phyloP scores from a whole-genome alignment of 208 protist genomes.

The Acanthamoeba castellanii region DNA sequence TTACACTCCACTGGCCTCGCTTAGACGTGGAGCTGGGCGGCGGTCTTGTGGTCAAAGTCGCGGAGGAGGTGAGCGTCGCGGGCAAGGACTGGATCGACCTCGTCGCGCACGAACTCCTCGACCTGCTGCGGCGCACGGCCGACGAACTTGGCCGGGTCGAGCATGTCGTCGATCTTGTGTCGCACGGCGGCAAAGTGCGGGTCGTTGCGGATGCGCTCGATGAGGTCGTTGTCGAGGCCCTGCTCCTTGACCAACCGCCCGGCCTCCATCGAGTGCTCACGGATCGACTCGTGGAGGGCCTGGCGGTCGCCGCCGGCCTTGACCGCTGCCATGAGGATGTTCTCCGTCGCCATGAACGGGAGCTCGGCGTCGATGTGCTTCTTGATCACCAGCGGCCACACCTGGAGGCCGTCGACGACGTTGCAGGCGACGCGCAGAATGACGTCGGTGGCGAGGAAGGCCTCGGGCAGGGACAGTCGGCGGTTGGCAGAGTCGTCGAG shows the following conservation, averaged over 20 bases:
- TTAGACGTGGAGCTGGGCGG: slow-evolving; percentile 24
- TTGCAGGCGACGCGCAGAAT: slow-evolving; percentile 73
- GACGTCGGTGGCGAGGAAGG: slow-evolving; percentile 86
- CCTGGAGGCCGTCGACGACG: slow-evolving; percentile 47
- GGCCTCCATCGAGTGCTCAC: slow-evolving; percentile 85
- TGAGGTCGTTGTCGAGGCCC: slow-evolving; percentile 87
- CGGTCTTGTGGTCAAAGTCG: slow-evolving; percentile 1
- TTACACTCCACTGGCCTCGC: background rate
- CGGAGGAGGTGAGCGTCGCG: background rate
- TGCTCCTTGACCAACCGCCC: slow-evolving; percentile 82
- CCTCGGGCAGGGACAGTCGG: slow-evolving; percentile 84
- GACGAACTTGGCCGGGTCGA: slow-evolving; percentile 80
- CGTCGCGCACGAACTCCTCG: slow-evolving; percentile 78
- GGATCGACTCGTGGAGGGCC: slow-evolving; percentile 86
- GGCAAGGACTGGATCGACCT: slow-evolving; percentile 78
- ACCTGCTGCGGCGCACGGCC: slow-evolving; percentile 83
- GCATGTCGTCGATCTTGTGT: slow-evolving; percentile 76
- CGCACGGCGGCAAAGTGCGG: slow-evolving; percentile 80
- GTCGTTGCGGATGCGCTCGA: slow-evolving; percentile 83
- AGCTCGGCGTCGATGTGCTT: slow-evolving; percentile 86
- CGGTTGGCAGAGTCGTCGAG: slow-evolving; percentile 87
- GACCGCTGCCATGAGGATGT: slow-evolving; percentile 90
- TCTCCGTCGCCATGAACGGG: slow-evolving; percentile 91
- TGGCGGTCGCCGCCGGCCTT: slow-evolving; percentile 88
- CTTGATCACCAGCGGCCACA: slow-evolving; percentile 86